Evolutionary conservation across 768 basidiomycete species (phyloP), one percentile per base, ranked within the genome.

Genomic region (Coprinopsis cinerea): DNA sequence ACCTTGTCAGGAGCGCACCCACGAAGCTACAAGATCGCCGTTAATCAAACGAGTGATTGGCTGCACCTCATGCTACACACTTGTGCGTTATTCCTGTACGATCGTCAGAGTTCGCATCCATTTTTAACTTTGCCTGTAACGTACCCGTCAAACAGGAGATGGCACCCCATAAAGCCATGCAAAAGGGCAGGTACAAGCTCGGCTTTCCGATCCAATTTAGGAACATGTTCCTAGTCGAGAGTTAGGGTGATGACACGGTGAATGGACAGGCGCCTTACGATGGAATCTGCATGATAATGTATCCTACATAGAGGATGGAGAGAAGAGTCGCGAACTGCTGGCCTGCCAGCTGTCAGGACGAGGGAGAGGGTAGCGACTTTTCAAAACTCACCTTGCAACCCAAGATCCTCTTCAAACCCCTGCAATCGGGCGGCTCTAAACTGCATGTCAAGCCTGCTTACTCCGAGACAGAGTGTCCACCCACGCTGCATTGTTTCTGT

Each of bases 281-380:
- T 35, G 86, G 86, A 47, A 89, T 75, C 61, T 89, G 87, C 85
- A 88, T 87, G 32, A 86, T 64, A 50, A 84, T 84, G 59, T 88
- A 88, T 10, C 86, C 74, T 37, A 87, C 73, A 57, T 86, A 89
- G 26, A 88, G 70, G 42, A 84, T 77, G 35, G 82, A 82, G 35
- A 89, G 64, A 14, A 88, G 64, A 0, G 84, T 81, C 10, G 80
- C 75, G 59, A 87, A 89, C 56, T 88, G 72, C 47, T 78, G 72
- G 23, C 76, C 62, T 64, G 36, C 23, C n/a, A n/a, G n/a, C n/a
- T n/a, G n/a, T n/a, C n/a, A n/a, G n/a, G n/a, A n/a, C n/a, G n/a
- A n/a, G n/a, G n/a, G n/a, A n/a, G n/a, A n/a, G n/a, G n/a, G n/a
- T n/a, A n/a, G n/a, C n/a, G n/a, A n/a, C n/a, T n/a, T n/a, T n/a